Evolutionary conservation across 2,329 filamentous ascomycete species (phyloP).

Genomic region (Alternaria gansuensis): DNA sequence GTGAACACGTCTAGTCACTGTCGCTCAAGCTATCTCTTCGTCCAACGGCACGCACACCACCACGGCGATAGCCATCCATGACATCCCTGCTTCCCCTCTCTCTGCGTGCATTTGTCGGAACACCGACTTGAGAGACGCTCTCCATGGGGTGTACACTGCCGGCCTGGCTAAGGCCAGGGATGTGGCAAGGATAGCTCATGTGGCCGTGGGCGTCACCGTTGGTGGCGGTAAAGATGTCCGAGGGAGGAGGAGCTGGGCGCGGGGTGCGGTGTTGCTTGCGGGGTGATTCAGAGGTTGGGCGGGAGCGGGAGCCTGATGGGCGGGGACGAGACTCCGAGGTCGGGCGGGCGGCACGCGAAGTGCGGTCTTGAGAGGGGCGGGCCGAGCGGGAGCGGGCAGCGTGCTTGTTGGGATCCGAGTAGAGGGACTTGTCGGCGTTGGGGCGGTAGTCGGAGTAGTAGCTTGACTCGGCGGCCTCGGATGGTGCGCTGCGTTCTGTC

Average conservation of each 20-base stretch:
- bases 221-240: constrained; percentile 53
- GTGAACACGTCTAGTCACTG: constrained; percentile 52
- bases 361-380: constrained; percentile 23
- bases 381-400: constrained; percentile 32
- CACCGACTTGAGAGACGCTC: constrained; percentile 54
- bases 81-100: constrained; percentile 51
- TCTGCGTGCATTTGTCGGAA: constrained; percentile 36
- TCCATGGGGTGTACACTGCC: constrained; percentile 49
- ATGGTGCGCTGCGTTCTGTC: constrained; percentile 25
- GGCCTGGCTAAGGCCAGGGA: constrained; percentile 61
- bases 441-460: constrained; percentile 56
- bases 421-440: constrained; percentile 45
- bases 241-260: constrained; percentile 36
- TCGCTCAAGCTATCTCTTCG: constrained; percentile 65
- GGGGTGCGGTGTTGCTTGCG: constrained; percentile 48
- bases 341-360: constrained; percentile 18
- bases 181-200: constrained; percentile 65
- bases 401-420: constrained; percentile 34
- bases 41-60: constrained; percentile 52
- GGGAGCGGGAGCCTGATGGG: constrained; percentile 41
- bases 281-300: constrained; percentile 46
- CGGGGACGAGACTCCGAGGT: constrained; percentile 26
- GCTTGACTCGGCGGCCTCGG: constrained; percentile 45
- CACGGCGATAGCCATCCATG: constrained; percentile 55
- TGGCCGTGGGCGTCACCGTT: constrained; percentile 57